Evolutionary conservation across 2,329 filamentous ascomycete species (phyloP).

Genomic region (Ophiostoma triangulosporum): DNA sequence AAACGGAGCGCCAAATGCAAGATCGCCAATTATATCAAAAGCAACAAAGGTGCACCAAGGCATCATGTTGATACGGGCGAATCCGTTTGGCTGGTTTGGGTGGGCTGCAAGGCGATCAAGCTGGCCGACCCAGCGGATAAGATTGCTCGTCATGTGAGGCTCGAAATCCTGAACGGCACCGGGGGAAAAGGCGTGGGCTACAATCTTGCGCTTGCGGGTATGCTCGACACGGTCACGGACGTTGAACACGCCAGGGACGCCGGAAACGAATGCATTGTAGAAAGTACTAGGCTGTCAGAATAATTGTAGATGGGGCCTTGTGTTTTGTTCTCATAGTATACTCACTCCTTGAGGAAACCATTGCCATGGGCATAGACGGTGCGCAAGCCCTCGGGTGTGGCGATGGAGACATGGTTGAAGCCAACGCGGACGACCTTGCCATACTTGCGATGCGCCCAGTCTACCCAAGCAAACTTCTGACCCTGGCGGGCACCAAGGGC

Average conservation of each 20-base stretch:
- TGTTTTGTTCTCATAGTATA: too few relatives aligned
- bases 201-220: slow-evolving; percentile 55
- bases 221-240: slow-evolving; percentile 54
- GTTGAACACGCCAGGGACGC: slow-evolving; percentile 40
- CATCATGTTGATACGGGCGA: slow-evolving; percentile 11
- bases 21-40: slow-evolving; percentile 29
- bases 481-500: slow-evolving; percentile 6
- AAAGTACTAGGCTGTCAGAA: slow-evolving; percentile 5
- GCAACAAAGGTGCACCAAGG: slow-evolving; percentile 22
- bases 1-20: slow-evolving; percentile 31
- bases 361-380: slow-evolving; percentile 13
- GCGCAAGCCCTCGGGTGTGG: slow-evolving; percentile 8
- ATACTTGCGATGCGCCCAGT: slow-evolving; percentile 10
- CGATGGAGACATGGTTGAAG: slow-evolving; percentile 12
- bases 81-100: slow-evolving; percentile 1
- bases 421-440: slow-evolving; percentile 11
- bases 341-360: slow-evolving; percentile 11
- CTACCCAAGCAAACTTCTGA: slow-evolving; percentile 11
- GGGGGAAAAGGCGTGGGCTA: slow-evolving; percentile 47
- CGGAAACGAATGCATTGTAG: slow-evolving; percentile 11
- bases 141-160: slow-evolving; percentile 11
- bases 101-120: slow-evolving; percentile 5
- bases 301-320: too few relatives aligned
- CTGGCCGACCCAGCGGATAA: slow-evolving; percentile 9
- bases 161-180: slow-evolving; percentile 12